These are phyloP conservation scores for Xylaria arbuscula DNA, from an alignment of 2,329 filamentous ascomycete genomes.

Conservation along the genomic window DNA sequence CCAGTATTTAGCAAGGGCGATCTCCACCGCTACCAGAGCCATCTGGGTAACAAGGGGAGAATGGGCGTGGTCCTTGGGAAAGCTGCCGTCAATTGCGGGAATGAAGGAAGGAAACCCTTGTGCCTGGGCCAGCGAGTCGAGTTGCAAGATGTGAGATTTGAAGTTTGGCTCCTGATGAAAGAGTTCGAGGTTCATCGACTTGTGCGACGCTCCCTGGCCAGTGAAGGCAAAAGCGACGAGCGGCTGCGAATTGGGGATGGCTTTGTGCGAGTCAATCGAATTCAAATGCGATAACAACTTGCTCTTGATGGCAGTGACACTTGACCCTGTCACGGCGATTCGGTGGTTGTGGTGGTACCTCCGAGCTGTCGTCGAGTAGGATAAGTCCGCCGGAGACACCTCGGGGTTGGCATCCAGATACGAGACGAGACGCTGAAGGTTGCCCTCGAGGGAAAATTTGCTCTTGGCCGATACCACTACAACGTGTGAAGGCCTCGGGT, in stretches of 20 bases:
- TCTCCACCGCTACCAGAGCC: slow-evolving; percentile 61
- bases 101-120: slow-evolving; percentile 65
- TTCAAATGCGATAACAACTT: slow-evolving; percentile 51
- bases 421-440: slow-evolving; percentile 62
- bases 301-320: slow-evolving; percentile 11
- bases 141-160: slow-evolving; percentile 1
- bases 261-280: slow-evolving; percentile 15
- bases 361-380: slow-evolving; percentile 74
- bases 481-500: slow-evolving; percentile 61
- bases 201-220: slow-evolving; percentile 38
- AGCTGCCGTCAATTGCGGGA: slow-evolving; percentile 44
- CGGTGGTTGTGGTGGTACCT: slow-evolving; percentile 67
- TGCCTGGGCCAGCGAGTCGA: slow-evolving; percentile 34
- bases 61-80: slow-evolving; percentile 50
- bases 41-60: slow-evolving; percentile 61
- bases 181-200: slow-evolving; percentile 11
- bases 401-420: slow-evolving; percentile 61
- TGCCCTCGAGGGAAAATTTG: slow-evolving; percentile 64
- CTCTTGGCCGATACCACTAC: slow-evolving; percentile 65
- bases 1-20: slow-evolving; percentile 64
- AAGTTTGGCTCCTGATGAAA: slow-evolving; percentile 18
- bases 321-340: slow-evolving; percentile 43
- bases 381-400: slow-evolving; percentile 63
- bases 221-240: slow-evolving; percentile 48
- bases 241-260: slow-evolving; percentile 41